phyloP scores from a whole-genome alignment of 176 grass and related monocot genomes.

The Thinopyrum elongatum region DNA sequence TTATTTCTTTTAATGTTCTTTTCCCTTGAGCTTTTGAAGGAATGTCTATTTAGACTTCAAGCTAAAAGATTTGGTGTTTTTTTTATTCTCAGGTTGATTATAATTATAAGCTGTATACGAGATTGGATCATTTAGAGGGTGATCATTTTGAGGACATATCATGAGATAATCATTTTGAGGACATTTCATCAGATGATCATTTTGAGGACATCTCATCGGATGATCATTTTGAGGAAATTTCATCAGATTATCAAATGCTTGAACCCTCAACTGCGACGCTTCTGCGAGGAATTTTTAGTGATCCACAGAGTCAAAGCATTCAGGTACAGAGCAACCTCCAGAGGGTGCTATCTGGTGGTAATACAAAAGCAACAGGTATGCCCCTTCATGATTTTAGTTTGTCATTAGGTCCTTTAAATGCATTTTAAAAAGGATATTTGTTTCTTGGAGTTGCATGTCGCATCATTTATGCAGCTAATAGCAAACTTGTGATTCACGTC shows the following conservation, averaged over 20 bases:
- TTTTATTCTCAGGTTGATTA: neutral
- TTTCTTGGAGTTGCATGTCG: neutral
- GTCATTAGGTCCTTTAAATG: conserved; percentile 1
- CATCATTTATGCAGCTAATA: neutral
- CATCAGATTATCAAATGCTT: neutral
- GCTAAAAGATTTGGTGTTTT: neutral
- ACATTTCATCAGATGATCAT: neutral
- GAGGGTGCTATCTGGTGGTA: neutral
- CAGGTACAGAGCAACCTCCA: neutral
- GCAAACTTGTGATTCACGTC: neutral
- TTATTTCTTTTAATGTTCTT: neutral
- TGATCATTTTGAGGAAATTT: neutral
- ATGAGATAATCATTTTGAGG: neutral
- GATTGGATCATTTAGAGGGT: neutral
- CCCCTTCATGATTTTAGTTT: neutral
- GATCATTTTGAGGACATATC: no score
- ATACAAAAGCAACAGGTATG: neutral
- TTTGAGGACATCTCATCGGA: neutral
- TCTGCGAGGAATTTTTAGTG: neutral
- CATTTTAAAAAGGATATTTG: neutral
- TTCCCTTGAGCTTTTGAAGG: neutral
- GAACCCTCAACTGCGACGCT: neutral
- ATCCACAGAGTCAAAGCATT: neutral
- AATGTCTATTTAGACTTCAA: neutral
- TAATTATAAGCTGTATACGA: neutral